Base-by-base conservation (phyloP, 345 rosid genomes). In the Schrenkiella parvula region DNA sequence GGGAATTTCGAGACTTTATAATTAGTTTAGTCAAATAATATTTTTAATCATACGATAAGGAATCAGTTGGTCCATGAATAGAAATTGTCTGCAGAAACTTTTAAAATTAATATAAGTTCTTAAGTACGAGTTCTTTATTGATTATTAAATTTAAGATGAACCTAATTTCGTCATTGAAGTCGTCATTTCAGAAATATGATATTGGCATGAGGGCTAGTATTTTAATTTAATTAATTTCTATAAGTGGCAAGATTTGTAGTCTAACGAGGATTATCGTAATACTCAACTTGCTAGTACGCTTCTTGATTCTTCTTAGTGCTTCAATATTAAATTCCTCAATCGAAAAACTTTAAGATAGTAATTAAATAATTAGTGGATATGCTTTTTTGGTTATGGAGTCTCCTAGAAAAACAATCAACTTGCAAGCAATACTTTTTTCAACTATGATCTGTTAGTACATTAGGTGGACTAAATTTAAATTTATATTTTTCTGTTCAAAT, bases 291-390 rank as follows among this genome's bases (percentile, higher is more conserved):
- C 35, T 76, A 63, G 59, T 76, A 76, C 67, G 7, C 80, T 76
- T 76, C 80, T n/a, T 76, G 66, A 76, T 70, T 55, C 66, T 63
- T 76, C 75, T 76, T 70, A 70, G 80, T 76, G 75, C 80, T 76
- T 70, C 19, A 38, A 56, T 76, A 63, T 64, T 70, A 13, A 35
- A 62, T 46, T 69, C 61, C 25, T 22, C 29, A 37, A 63, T 70
- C 74, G 41, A 38, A 37, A 62, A 69, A 37, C 21, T 52, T 62
- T 63, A 68, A 14, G 34, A 41, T 63, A 34, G 19, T 43, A 53
- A 70, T 56, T 64, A 64, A 63, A 37, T 70, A 64, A 56, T 38
- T 44, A 69, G 61, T 70, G 62, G 80, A 76, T 55, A 55, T 76
- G 71, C 71, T 70, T 76, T 75, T 76, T 69, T 55, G 71, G 18